phyloP scores from a whole-genome alignment of 1,284 basidiomycete genomes.

The Gymnopus androsaceus region DNA sequence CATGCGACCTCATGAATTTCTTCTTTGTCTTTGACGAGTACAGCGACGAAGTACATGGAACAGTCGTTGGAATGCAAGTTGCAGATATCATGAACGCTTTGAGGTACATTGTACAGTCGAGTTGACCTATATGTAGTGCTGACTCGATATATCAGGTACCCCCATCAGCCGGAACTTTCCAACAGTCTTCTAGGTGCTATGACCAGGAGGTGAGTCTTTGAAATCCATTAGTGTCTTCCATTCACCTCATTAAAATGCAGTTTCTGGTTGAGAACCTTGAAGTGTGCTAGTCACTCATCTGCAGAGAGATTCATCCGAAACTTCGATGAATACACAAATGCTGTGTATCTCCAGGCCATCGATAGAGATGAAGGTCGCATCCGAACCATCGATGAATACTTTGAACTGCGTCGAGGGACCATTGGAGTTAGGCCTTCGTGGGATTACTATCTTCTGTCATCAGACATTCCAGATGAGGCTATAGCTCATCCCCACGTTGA shows the following conservation, averaged over 20 bases:
- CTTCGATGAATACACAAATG: slow-evolving; percentile 39
- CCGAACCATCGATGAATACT: slow-evolving; percentile 39
- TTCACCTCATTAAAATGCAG: slow-evolving; percentile 33
- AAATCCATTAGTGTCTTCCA: no score
- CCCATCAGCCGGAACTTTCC: no score
- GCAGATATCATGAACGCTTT: slow-evolving; percentile 37
- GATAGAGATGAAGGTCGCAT: slow-evolving; percentile 36
- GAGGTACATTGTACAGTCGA: no score
- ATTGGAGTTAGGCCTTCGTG: slow-evolving; percentile 46
- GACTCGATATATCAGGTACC: no score
- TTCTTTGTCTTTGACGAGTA: slow-evolving; percentile 47
- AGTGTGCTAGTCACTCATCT: slow-evolving; percentile 34
- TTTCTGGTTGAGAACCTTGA: slow-evolving; percentile 40
- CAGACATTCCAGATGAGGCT: slow-evolving; percentile 44
- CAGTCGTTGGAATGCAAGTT: slow-evolving; percentile 21
- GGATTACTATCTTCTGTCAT: slow-evolving; percentile 36
- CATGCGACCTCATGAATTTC: slow-evolving; percentile 42
- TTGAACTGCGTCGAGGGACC: slow-evolving; percentile 41
- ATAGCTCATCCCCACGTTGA: slow-evolving; percentile 40
- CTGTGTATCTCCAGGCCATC: slow-evolving; percentile 43
- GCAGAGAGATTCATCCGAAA: slow-evolving; percentile 40
- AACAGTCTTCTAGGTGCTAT: no score
- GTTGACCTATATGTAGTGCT: no score
- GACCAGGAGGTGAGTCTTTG: no score
- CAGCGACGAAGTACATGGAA: slow-evolving; percentile 34